A percentile compares a stretch with the other conserved stretches of the same genome.
Conservation (phyloP, 306 rosid genomes). For the Cucumis sativus region Cucumber_9930_V3 NC_026658.2:16536001-16536500, state of each 20-base stretch:
- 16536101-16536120: background rate
- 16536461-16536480: background rate
- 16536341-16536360: background rate
- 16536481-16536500: background rate
- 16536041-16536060: background rate
- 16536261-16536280: background rate
- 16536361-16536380: background rate
- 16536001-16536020: constrained; percentile 4
- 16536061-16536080: background rate
- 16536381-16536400: background rate
- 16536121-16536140: background rate
- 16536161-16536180: background rate
- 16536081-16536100: background rate
- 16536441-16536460: background rate
- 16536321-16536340: background rate
- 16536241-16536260: background rate
- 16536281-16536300: background rate
- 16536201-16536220: background rate
- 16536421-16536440: background rate
- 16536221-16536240: background rate
- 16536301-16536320: background rate
- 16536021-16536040: background rate
- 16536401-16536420: constrained; percentile 5
- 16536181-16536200: background rate
- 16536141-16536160: background rate